These are phyloP conservation scores for Cystofilobasidium capitatum DNA, from an alignment of 768 basidiomycete species.

Conservation along the genomic window DNA sequence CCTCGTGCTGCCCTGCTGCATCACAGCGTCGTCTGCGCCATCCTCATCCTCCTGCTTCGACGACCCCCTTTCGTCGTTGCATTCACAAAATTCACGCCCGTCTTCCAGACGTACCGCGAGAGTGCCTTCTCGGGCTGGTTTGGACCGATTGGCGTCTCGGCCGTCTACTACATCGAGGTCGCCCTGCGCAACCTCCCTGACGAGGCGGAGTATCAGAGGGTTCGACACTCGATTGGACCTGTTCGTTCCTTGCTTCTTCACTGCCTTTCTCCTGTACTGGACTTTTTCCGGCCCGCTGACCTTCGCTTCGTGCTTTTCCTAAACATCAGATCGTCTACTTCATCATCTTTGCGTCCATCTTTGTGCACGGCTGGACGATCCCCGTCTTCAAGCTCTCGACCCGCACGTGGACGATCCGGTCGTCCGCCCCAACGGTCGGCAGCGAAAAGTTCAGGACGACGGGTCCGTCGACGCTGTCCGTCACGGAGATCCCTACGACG, in stretches of 20 bases:
- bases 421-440: background rate
- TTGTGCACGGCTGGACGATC: conserved; percentile 40
- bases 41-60: conserved; percentile 40
- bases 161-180: conserved; percentile 40
- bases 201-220: conserved; percentile 34
- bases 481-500: too few relatives aligned
- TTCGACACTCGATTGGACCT: conserved; percentile 13
- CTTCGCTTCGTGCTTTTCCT: background rate
- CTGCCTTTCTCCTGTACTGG: background rate
- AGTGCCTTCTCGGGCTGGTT: background rate
- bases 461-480: too few relatives aligned
- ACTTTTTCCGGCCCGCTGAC: background rate
- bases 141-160: conserved; percentile 27
- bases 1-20: too few relatives aligned
- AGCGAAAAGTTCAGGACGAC: conserved; percentile 13
- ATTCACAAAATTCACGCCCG: conserved; percentile 14
- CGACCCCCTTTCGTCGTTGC: conserved; percentile 41
- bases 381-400: conserved; percentile 34
- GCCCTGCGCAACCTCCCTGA: conserved; percentile 38
- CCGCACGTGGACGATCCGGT: background rate
- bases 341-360: conserved; percentile 38
- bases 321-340: conserved; percentile 36
- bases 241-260: background rate
- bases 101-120: conserved; percentile 9
- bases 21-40: conserved; percentile 35